Base-by-base conservation (phyloP, 192 early-diverging fungal genomes). In the Gaertneriomyces semiglobifer region DNA sequence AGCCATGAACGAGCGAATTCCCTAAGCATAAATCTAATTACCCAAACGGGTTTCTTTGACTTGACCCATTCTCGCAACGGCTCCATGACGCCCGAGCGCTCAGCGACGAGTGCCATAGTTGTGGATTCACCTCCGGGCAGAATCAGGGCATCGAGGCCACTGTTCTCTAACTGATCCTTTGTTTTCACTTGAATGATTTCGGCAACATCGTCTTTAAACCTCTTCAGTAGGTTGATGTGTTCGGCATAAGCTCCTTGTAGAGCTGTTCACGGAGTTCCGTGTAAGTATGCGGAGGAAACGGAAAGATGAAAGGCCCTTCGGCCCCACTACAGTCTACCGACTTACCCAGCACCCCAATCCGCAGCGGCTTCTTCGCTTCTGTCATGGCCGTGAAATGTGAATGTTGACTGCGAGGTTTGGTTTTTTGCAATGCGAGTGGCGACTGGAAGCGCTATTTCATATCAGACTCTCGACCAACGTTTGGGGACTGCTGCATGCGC, bases 71-170 rank as follows among this genome's bases (percentile, higher is more conserved):
- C 78, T 55, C 85, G 80, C 57, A 98, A 79, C 18, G 84, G 81
- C 12, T 96, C 89, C 62, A 91, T 70, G 60, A 95, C 73, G 1
- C 89, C 91, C 39, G 84, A 86, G 46, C 93, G 85, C 68, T 96
- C 94, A 10, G 94, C 93, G 50, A 96, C 84, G 43, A 97, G 80
- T 9, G 93, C 91, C 75, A 98, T 98, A 6, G 96, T 81, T 0
- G 94, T 98, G 6, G 88, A 90, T 68, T 98, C 96, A 42, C 96
- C 96, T 25, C 96, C 96, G 2, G 96, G 96, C 44, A 98, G 89
- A 58, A 98, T 88, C 16, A 98, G 80, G 3, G 87, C 93, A 77
- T 98, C 93, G 44, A 98, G 64, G 11, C 46, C 50, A 18, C 63
- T 73, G 16, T 74, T 65, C 33, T 71, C 71, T 18, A 97, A 80